Base-by-base conservation (phyloP, 768 basidiomycete species). In the Tricholoma flavovirens region DNA sequence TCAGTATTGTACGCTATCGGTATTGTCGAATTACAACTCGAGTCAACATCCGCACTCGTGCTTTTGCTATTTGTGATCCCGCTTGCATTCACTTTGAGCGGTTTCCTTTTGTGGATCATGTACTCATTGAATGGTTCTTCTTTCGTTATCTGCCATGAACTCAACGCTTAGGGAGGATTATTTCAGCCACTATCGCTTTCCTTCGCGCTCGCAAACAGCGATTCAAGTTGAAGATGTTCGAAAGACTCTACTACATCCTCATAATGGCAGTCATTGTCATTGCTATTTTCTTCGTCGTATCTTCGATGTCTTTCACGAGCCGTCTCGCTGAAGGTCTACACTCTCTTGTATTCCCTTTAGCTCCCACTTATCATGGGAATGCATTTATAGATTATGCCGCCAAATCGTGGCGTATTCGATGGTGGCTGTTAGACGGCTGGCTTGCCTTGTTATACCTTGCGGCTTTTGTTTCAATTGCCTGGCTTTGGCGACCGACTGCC, bases 371-470 rank as follows among this genome's bases (percentile, higher is more conserved):
- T 22, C 5, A 32, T 35, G 11, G 45, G 42, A 36, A 24, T 45
- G 49, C 15, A 32, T 53, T 19, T 35, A 4, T 54, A 94, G 93
- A 96, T 68, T 98, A 95, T 67, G 90, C 93, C 14, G 89, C 93
- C 5, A 88, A 86, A 58, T 87, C 91, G 15, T 98, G 94, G 94
- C 81, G 78, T 57, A 78, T 82, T 54, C 86, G 95, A 49, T 99
- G 97, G 97, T 93, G 93, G 88, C 76, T 99, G 5, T 79, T 99
- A 40, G 97, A 99, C 65, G 97, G 95, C 15, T 98, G 93, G 79
- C 80, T 98, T 45, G 85, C 90, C 1, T 78, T 95, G 46, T 83
- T 98, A 22, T 98, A 96, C 69, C 80, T 97, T 46, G 73, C 78
- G 26, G 84, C 87, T 32, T 98, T 98, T 69, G 73, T 75, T 58